Evolutionary conservation across 768 basidiomycete species (phyloP).

Genomic region (Psilocybe azurescens): DNA sequence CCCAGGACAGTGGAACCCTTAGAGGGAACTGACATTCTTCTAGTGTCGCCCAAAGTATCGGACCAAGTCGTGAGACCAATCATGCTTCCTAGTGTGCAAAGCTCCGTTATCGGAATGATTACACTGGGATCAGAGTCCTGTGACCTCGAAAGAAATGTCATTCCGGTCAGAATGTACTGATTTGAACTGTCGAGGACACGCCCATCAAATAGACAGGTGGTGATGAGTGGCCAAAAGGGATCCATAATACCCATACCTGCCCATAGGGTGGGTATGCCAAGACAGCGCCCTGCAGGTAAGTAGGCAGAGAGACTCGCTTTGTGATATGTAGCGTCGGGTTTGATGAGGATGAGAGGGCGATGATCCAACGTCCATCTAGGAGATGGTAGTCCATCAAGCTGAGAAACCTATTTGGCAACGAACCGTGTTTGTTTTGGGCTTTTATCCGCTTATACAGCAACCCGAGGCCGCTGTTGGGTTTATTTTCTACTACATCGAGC

Average conservation of each 20-base stretch:
- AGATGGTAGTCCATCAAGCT: background rate
- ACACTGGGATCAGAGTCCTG: background rate
- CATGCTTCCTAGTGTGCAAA: background rate
- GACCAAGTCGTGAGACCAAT: constrained; percentile 15
- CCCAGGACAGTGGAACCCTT: constrained; percentile 6
- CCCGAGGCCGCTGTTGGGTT: constrained; percentile 4
- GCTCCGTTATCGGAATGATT: background rate
- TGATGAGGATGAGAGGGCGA: background rate
- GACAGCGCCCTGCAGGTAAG: background rate
- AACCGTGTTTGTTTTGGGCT: background rate
- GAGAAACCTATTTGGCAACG: background rate
- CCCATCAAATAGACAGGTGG: constrained; percentile 3
- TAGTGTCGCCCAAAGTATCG: constrained; percentile 3
- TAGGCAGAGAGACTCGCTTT: background rate
- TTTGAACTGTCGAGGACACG: background rate
- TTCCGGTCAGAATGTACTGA: background rate
- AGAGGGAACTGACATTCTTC: background rate
- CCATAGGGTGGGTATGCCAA: background rate
- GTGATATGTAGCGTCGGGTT: background rate
- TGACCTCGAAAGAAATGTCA: background rate
- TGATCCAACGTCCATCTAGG: background rate
- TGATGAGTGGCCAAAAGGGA: background rate
- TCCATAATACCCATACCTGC: background rate
- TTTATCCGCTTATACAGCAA: constrained; percentile 7
- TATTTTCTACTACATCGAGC: constrained; percentile 2